phyloP scores from a whole-genome alignment of 805 yeast genomes.

The Nakazawaea laoshanensis region DNA sequence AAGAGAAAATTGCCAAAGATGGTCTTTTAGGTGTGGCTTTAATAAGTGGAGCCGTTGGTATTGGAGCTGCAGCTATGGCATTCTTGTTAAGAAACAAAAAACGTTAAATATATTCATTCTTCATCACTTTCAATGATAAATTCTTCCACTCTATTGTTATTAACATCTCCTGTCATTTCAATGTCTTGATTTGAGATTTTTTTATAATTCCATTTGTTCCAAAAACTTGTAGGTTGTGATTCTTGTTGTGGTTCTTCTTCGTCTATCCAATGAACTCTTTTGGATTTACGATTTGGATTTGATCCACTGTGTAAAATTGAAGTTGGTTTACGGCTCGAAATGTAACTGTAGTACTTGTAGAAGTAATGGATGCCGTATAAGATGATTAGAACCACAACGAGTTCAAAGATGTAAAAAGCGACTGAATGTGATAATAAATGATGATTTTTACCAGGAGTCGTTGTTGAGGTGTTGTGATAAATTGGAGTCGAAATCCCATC shows the following conservation, averaged over 20 bases:
- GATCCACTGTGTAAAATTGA: constrained; percentile 11
- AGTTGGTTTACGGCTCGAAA: constrained; percentile 12
- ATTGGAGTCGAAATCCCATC: constrained; percentile 19
- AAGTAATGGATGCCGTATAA: constrained; percentile 16
- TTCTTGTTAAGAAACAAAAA: constrained; percentile 25
- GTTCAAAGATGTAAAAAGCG: constrained; percentile 17
- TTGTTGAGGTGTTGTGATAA: constrained; percentile 9
- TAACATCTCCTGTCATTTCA: constrained; percentile 29
- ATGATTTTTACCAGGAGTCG: background rate
- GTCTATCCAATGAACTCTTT: constrained; percentile 26
- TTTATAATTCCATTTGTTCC: constrained; percentile 15
- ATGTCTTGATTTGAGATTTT: constrained; percentile 25
- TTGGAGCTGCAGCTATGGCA: constrained; percentile 61
- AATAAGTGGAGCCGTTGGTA: constrained; percentile 78
- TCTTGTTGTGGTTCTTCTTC: constrained; percentile 11
- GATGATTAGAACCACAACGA: constrained; percentile 15
- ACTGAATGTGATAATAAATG: constrained; percentile 4
- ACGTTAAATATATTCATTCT: constrained; percentile 21
- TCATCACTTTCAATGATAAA: constrained; percentile 44
- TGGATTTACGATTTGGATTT: constrained; percentile 17
- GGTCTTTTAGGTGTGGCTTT: constrained; percentile 86
- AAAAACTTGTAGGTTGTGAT: background rate
- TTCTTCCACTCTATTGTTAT: constrained; percentile 22
- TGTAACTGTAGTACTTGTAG: constrained; percentile 15
- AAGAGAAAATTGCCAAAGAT: constrained; percentile 77